phyloP scores from a whole-genome alignment of 192 early-diverging fungal genomes.

The Cetraspora pellucida region DNA sequence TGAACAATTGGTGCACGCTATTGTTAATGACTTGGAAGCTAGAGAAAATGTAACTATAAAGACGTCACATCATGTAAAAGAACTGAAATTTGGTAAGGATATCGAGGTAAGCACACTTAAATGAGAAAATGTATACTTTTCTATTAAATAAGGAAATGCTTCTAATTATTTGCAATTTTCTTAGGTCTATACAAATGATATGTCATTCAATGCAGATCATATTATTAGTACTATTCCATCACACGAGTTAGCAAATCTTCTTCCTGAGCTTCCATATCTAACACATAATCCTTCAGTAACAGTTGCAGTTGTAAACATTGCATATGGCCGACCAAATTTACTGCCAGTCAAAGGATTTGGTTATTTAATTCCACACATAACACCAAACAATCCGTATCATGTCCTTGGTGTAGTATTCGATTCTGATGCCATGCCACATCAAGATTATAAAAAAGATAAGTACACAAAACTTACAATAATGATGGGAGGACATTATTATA shows the following conservation, averaged over 20 bases:
- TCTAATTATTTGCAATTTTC: neutral
- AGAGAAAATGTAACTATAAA: constrained; percentile 63
- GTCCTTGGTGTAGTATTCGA: constrained; percentile 86
- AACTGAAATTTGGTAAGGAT: constrained; percentile 41
- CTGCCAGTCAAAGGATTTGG: constrained; percentile 85
- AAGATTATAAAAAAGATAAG: constrained; percentile 49
- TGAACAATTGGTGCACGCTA: constrained; percentile 63
- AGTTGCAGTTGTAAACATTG: constrained; percentile 86
- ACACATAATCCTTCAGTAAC: constrained; percentile 66
- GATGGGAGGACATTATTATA: constrained; percentile 85
- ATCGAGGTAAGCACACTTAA: constrained; percentile 41
- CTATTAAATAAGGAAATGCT: no score
- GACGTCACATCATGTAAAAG: constrained; percentile 47
- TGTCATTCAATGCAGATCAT: constrained; percentile 51
- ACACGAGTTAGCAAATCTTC: constrained; percentile 48
- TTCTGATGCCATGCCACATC: constrained; percentile 72
- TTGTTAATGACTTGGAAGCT: constrained; percentile 54
- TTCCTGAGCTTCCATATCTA: constrained; percentile 55
- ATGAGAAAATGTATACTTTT: no score
- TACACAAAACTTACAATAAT: constrained; percentile 77
- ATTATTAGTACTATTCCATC: constrained; percentile 75
- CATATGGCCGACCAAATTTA: constrained; percentile 53
- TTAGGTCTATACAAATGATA: constrained; percentile 41
- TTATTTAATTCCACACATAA: constrained; percentile 78
- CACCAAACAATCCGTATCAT: constrained; percentile 50